Base-by-base conservation (phyloP, 2,329 filamentous ascomycete species). In the Penicillium expansum region DNA sequence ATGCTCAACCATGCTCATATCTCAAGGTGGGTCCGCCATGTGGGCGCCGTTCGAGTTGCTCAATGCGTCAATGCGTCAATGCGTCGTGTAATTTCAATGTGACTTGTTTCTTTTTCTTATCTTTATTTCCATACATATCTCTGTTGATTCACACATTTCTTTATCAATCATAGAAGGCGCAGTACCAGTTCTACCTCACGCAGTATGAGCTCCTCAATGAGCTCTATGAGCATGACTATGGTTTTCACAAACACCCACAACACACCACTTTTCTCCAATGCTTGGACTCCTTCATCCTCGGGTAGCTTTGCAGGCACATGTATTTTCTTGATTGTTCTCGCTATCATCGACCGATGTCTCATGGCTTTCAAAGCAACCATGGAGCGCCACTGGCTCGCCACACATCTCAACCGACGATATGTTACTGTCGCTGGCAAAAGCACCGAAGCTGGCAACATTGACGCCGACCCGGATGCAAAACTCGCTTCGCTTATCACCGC, bases 231-330 rank as follows among this genome's bases (percentile, higher is more conserved):
- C 20, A 76, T 76, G 75, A 39, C 64, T 30, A 75, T 76, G 74
- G 65, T 73, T 47, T 78, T 78, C 61, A 86, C 86, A 64, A 84
- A 81, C 61, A 76, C 79, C 55, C 83, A 84, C 45, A 74, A 71
- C 54, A 90, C 87, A 1, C 80, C 87, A 3, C 80, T 91, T 44
- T 91, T 82, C 77, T 87, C 90, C 16, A 72, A 76, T 22, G 72
- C 79, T 51, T 97, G 92, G 91, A 88, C 89, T 2, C 93, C 93
- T 5, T 76, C 71, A 29, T 86, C 78, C 35, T 78, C 82, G 6
- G 91, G 88, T 65, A 78, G 82, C 58, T 97, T 97, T 75, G 91
- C 91, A 1, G 93, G 86, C 55, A 96, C 91, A 29, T 96, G 93
- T 79, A 90, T 97, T 73, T 97, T 97, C 77, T 83, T 97, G 57